phyloP scores from a whole-genome alignment of 306 rosid genomes.

The Quercus wislizeni region DNA sequence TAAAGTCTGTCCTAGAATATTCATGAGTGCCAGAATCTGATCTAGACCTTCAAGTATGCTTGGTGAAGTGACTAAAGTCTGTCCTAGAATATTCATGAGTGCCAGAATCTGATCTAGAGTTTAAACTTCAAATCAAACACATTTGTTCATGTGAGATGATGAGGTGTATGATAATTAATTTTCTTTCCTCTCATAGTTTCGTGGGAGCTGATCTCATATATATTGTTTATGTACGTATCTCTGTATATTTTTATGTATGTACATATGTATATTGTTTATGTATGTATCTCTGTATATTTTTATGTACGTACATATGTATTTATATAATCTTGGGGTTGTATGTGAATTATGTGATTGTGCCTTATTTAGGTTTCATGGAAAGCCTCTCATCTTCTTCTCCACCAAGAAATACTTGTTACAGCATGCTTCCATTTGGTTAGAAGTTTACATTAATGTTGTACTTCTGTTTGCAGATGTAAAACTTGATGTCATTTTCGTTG shows the following conservation, averaged over 20 bases:
- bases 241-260: neutral
- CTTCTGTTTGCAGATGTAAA: constrained; percentile 25
- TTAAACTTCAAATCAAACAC: neutral
- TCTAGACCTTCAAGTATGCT: neutral
- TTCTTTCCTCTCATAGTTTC: neutral
- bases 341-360: neutral
- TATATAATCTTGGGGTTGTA: neutral
- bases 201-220: neutral
- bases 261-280: neutral
- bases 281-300: neutral
- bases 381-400: constrained; percentile 23
- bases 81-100: no score
- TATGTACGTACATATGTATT: neutral
- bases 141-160: neutral
- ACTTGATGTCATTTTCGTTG: constrained; percentile 52
- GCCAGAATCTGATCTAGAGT: neutral
- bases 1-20: no score
- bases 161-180: neutral
- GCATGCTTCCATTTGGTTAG: constrained; percentile 23
- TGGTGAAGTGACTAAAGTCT: no score
- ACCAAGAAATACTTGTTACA: constrained; percentile 14
- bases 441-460: constrained; percentile 13
- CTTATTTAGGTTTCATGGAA: neutral
- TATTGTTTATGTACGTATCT: no score
- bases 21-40: neutral